Percentiles rank a stretch among this genome's conserved stretches.
These are phyloP conservation scores for Fraxinus nigra DNA, from an alignment of 305 asterid species.

Conservation along the genomic window DNA sequence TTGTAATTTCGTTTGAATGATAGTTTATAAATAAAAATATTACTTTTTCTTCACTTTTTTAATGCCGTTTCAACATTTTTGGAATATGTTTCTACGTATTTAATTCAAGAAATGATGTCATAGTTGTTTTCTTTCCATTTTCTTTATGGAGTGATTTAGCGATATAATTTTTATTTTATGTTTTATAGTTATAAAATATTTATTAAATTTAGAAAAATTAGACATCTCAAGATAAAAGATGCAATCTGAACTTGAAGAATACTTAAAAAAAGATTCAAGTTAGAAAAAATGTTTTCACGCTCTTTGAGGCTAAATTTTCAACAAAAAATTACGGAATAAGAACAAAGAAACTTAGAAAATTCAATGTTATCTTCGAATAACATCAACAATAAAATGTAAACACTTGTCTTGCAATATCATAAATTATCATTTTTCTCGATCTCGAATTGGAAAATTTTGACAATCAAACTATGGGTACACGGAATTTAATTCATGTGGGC, in stretches of 20 bases:
- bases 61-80: background rate
- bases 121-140: background rate
- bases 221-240: too few species aligned
- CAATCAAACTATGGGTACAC: too few species aligned
- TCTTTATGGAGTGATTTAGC: background rate
- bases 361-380: background rate
- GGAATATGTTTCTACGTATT: background rate
- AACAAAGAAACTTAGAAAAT: background rate
- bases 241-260: background rate
- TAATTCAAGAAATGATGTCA: background rate
- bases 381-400: background rate
- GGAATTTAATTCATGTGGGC: too few species aligned
- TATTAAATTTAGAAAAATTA: too few species aligned
- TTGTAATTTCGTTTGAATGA: too few species aligned
- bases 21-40: too few species aligned
- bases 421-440: background rate
- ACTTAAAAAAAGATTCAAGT: background rate
- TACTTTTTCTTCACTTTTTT: background rate
- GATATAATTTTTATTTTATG: background rate
- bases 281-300: background rate
- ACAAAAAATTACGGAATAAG: background rate
- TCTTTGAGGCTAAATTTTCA: background rate
- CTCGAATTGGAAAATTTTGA: background rate
- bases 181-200: too few species aligned
- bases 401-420: background rate